Base-by-base conservation (phyloP, 2,329 filamentous ascomycete species). In the Penicillium brasilianum region DNA sequence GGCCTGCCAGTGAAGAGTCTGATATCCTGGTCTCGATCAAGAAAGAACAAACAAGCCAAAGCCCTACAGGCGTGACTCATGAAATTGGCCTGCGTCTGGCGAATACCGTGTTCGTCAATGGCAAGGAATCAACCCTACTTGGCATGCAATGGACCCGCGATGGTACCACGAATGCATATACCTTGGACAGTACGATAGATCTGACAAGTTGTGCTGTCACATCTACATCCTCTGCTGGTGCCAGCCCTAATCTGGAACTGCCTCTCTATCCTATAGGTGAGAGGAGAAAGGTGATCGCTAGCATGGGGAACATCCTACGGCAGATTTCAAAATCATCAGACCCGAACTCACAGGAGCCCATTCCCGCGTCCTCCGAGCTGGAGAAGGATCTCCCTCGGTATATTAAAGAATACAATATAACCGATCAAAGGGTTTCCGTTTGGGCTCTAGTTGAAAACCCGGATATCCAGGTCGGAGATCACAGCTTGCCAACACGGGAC, bases 301-400 rank as follows among this genome's bases (percentile, higher is more conserved):
- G 78, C 58, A 79, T 80, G 77, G 78, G 78, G 11, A 80, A 80
- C 49, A 78, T 80, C 25, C 63, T 80, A 22, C 75, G 77, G 22
- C 76, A 78, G 43, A 55, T 80, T 39, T 69, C 75, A n/a, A 76
- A 75, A 63, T 72, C 72, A 9, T 62, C 66, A 4, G 72, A 72
- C 34, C 54, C 60, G 8, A 62, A 56, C 41, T 74, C 73, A 13
- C 61, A 62, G 13, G 68, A 71, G 11, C 65, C 75, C 9, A 76
- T 76, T 61, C 77, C 77, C 9, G 78, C 78, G 55, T 80, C 78
- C 1, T 66, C 74, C 4, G 78, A 80, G 55, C 66, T 80, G 25
- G 78, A 80, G 55, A 78, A 72, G 57, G 73, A 74, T 43, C 72
- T 80, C 18, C 78, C 78, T 2, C 72, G 70, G 20, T 80, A 80